These are phyloP conservation scores for Leishmania guyanensis DNA, from an alignment of 208 protist species.

Conservation along the genomic window DNA sequence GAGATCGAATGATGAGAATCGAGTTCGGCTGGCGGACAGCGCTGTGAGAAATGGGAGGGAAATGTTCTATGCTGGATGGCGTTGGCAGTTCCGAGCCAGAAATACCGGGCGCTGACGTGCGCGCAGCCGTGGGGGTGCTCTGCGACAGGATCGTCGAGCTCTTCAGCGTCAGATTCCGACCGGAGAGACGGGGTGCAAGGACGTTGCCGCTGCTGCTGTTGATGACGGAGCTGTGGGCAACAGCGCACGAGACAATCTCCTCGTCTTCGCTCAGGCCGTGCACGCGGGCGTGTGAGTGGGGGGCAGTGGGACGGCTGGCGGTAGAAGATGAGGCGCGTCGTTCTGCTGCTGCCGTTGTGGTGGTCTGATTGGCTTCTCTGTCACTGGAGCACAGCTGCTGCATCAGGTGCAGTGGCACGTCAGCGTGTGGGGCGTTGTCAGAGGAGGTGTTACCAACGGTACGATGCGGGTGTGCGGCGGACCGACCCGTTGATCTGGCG, in stretches of 20 bases:
- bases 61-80: constrained; percentile 18
- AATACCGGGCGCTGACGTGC: constrained; percentile 20
- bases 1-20: constrained; percentile 19
- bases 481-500: background rate
- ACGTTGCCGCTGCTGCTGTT: background rate
- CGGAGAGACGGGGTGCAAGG: background rate
- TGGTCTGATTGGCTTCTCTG: background rate
- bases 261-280: constrained; percentile 6
- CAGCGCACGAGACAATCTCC: background rate
- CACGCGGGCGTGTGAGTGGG: constrained; percentile 2
- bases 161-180: constrained; percentile 15
- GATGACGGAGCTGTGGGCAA: background rate
- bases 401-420: background rate
- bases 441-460: background rate
- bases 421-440: background rate
- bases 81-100: constrained; percentile 29
- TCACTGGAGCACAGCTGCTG: constrained; percentile 1
- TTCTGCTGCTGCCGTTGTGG: background rate
- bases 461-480: no score
- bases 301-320: background rate
- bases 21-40: constrained; percentile 17
- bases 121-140: constrained; percentile 17
- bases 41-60: background rate
- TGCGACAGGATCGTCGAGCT: constrained; percentile 7
- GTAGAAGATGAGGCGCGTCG: constrained; percentile 8